A percentile compares a stretch with the other conserved stretches of the same genome.
Conservation (phyloP, 768 basidiomycete species). For the Pholiota molesta region DNA sequence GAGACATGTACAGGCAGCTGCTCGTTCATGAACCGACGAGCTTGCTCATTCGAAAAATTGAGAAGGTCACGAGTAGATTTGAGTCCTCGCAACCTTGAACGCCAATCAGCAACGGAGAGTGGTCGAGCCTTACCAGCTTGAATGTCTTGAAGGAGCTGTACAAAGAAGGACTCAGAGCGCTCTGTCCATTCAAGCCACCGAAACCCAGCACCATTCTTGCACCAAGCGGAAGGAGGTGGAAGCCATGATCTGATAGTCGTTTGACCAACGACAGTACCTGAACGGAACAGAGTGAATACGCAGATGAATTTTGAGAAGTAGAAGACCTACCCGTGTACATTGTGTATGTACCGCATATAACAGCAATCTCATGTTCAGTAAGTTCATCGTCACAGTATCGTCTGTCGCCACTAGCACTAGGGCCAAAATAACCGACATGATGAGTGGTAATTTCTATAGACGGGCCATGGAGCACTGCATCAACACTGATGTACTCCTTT, state of each 20-base stretch:
- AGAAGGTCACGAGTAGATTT: neutral
- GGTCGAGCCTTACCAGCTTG: neutral
- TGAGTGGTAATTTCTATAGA: conserved; percentile 12
- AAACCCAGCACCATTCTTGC: conserved; percentile 2
- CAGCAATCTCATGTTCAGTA: conserved; percentile 14
- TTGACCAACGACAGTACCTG: conserved; percentile 1
- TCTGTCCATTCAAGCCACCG: conserved; percentile 16
- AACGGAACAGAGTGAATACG: neutral
- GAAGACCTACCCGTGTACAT: conserved; percentile 13
- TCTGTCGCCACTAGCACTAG: neutral
- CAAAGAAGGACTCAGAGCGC: conserved; percentile 4
- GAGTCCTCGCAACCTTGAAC: neutral
- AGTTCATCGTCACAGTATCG: conserved; percentile 16
- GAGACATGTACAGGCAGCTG: neutral
- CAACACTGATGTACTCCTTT: conserved; percentile 9
- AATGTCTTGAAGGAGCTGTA: neutral
- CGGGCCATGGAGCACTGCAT: conserved; percentile 13
- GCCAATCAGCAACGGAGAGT: neutral
- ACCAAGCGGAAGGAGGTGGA: conserved; percentile 15
- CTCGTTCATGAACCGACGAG: neutral
- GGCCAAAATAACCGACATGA: conserved; percentile 7
- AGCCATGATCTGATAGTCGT: conserved; percentile 12
- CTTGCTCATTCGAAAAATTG: neutral
- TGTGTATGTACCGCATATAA: conserved; percentile 16
- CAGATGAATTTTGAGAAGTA: neutral